Conservation (phyloP, 2,329 filamentous ascomycete species). For the Decorospora gaudefroyi region DNA sequence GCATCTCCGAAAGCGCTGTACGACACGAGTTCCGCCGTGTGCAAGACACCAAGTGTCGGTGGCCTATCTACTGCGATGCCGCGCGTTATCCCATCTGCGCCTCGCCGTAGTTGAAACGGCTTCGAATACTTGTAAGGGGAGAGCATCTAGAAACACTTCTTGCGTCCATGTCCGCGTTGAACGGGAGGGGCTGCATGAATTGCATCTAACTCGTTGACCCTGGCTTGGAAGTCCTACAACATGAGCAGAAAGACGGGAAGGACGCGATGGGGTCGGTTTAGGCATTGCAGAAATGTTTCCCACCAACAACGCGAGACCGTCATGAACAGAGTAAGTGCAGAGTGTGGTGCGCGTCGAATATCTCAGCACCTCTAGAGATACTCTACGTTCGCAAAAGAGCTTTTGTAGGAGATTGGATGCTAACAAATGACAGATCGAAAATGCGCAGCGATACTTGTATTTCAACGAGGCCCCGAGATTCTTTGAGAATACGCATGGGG, state of each 20-base stretch:
- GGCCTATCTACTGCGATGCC: background rate
- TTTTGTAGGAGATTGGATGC: background rate
- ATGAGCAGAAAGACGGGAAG: background rate
- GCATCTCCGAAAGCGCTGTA: no score
- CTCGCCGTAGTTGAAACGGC: background rate
- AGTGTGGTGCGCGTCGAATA: background rate
- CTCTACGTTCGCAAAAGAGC: background rate
- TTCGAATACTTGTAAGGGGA: background rate
- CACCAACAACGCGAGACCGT: background rate
- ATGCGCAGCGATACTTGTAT: background rate
- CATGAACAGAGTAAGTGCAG: background rate
- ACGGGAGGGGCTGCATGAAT: background rate
- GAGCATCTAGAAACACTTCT: background rate
- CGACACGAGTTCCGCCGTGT: no score
- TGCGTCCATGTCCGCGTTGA: background rate
- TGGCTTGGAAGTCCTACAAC: background rate
- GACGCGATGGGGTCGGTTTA: background rate
- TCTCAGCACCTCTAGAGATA: background rate
- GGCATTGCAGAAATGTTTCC: background rate
- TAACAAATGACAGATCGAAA: background rate
- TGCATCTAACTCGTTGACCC: background rate
- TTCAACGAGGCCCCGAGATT: background rate
- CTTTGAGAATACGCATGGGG: background rate
- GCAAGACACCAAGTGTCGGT: background rate
- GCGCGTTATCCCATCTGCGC: background rate